These are phyloP conservation scores for Globisporangium canariense DNA, from an alignment of 352 stramenopile genomes.

Conservation along the genomic window DNA sequence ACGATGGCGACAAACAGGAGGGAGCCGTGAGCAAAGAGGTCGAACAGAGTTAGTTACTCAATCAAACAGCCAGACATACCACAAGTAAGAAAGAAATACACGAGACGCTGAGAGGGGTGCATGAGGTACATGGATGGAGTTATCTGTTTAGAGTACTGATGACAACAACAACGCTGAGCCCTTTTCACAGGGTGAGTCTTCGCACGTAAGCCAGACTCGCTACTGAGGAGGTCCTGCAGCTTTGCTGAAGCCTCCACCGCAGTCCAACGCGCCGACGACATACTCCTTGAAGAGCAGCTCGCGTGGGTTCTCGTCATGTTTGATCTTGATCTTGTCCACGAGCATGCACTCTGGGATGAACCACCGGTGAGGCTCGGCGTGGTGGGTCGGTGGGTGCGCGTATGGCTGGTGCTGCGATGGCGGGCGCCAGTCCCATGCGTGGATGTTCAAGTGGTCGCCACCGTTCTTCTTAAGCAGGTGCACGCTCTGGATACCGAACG, in stretches of 20 bases:
- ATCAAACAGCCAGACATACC: too few species aligned
- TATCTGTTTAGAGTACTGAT: too few species aligned
- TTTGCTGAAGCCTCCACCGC: conserved; percentile 37
- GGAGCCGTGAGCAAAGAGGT: too few species aligned
- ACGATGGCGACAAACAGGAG: too few species aligned
- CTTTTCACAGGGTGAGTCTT: too few species aligned
- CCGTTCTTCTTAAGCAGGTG: conserved; percentile 47
- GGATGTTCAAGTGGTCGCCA: conserved; percentile 41
- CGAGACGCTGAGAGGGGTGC: too few species aligned
- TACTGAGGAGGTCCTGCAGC: conserved; percentile 19
- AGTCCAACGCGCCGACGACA: conserved; percentile 51
- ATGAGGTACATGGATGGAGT: too few species aligned
- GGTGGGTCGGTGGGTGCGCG: neutral
- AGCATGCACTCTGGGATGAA: conserved; percentile 44
- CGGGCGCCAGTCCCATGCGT: conserved; percentile 42
- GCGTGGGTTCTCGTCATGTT: conserved; percentile 10
- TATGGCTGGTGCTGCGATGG: conserved; percentile 3
- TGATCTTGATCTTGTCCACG: conserved; percentile 23
- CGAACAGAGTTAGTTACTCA: too few species aligned
- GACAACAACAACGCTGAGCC: too few species aligned
- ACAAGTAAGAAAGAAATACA: too few species aligned
- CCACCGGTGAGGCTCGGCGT: conserved; percentile 23
- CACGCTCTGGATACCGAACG: conserved; percentile 42
- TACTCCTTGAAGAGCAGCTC: conserved; percentile 36
- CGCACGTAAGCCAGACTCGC: neutral